Conservation (phyloP, 2,329 filamentous ascomycete species). For the Nemania sp. region DNA sequence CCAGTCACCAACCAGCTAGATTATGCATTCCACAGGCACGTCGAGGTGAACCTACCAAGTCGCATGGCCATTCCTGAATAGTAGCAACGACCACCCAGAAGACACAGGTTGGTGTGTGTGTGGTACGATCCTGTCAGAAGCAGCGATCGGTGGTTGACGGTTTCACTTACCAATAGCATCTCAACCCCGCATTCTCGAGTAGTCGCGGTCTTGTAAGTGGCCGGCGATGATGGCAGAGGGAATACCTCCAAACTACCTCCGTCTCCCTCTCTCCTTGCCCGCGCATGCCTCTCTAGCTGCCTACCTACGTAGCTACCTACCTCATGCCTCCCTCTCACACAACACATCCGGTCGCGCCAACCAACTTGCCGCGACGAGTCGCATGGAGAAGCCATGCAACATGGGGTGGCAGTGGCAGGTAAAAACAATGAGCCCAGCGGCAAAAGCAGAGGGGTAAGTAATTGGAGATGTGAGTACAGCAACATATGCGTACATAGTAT, state of each 20-base stretch:
- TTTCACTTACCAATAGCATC: conserved; percentile 24
- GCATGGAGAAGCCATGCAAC: conserved; percentile 21
- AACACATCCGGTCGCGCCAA: conserved; percentile 11
- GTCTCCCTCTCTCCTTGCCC: background rate
- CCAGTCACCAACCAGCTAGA: background rate
- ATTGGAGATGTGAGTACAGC: conserved; percentile 23
- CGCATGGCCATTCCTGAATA: background rate
- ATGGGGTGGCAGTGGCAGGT: conserved; percentile 4
- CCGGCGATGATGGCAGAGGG: conserved; percentile 27
- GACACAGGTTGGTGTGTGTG: conserved; percentile 13
- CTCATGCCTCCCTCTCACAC: background rate
- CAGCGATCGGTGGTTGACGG: conserved; percentile 29
- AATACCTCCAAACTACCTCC: conserved; percentile 37
- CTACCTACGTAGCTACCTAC: background rate
- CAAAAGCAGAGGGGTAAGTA: conserved; percentile 19
- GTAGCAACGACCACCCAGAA: conserved; percentile 1
- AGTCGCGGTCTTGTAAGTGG: conserved; percentile 37
- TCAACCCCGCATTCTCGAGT: conserved; percentile 37
- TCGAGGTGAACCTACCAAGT: background rate
- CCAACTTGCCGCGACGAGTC: conserved; percentile 28
- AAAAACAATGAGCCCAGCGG: conserved; percentile 8
- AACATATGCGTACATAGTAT: background rate
- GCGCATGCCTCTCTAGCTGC: too few relatives aligned
- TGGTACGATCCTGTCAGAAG: conserved; percentile 32
- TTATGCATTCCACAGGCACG: background rate